Percentiles rank a stretch among this genome's conserved stretches.
phyloP scores from a whole-genome alignment of 768 basidiomycete species.

The Pleurotus ostreatus region DNA sequence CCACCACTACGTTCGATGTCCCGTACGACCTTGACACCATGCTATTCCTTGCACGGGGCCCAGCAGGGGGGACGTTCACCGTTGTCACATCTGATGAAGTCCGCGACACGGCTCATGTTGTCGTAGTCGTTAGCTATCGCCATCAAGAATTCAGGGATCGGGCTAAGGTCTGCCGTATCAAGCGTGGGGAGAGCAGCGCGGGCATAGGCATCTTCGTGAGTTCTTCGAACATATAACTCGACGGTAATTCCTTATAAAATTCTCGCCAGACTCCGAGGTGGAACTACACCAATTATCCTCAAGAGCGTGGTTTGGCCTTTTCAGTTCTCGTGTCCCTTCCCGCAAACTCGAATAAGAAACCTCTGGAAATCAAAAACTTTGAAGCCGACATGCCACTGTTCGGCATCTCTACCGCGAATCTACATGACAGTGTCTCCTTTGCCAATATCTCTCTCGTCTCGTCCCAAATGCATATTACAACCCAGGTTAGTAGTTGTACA shows the following conservation, averaged over 20 bases:
- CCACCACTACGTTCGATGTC: slow-evolving; percentile 14
- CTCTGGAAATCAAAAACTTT: slow-evolving; percentile 35
- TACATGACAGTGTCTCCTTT: slow-evolving; percentile 35
- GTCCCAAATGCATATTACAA: slow-evolving; percentile 27
- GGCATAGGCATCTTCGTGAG: slow-evolving; percentile 36
- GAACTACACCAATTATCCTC: neutral
- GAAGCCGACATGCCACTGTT: slow-evolving; percentile 42
- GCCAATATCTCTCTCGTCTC: slow-evolving; percentile 31
- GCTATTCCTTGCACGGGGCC: slow-evolving; percentile 25
- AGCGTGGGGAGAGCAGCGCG: slow-evolving; percentile 18
- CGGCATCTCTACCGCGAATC: slow-evolving; percentile 31
- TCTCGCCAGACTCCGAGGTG: slow-evolving; percentile 26
- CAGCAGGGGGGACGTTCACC: slow-evolving; percentile 22
- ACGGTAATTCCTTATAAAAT: neutral
- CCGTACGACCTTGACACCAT: slow-evolving; percentile 21
- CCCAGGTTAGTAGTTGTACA: slow-evolving; percentile 19
- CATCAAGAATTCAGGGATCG: slow-evolving; percentile 16
- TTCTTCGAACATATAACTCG: neutral
- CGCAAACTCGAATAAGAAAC: slow-evolving; percentile 13
- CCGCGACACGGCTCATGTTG: slow-evolving; percentile 20
- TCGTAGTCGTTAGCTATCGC: slow-evolving; percentile 21
- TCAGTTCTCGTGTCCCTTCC: slow-evolving; percentile 36
- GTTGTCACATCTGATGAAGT: slow-evolving; percentile 19
- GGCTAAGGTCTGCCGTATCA: slow-evolving; percentile 26
- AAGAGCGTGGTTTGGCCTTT: slow-evolving; percentile 22